A percentile compares a stretch with the other conserved stretches of the same genome.
These are phyloP conservation scores for Scheffersomyces ergatensis DNA, from an alignment of 805 yeast species.

Conservation along the genomic window DNA sequence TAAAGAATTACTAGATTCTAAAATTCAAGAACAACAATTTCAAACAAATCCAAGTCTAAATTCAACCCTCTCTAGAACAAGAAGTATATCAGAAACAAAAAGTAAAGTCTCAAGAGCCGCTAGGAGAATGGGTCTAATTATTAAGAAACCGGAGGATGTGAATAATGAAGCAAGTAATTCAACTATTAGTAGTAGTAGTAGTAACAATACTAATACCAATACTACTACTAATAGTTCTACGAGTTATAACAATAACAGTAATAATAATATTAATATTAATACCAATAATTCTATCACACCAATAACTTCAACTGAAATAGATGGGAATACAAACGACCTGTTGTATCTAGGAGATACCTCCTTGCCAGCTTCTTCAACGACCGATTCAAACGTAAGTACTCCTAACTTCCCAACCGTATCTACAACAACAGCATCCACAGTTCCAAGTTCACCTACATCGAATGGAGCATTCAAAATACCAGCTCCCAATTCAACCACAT, in stretches of 20 bases:
- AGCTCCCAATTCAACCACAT: not conserved
- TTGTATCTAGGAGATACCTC: slow-evolving; percentile 11
- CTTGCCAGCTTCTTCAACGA: slow-evolving; percentile 10
- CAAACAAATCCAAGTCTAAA: too few species aligned
- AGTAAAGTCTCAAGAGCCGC: slow-evolving; percentile 55
- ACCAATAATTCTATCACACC: not conserved
- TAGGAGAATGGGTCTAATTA: slow-evolving; percentile 73
- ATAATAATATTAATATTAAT: not conserved
- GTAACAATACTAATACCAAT: not conserved
- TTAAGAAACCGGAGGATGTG: slow-evolving; percentile 39
- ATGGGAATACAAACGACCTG: too few species aligned
- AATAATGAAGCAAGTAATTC: not conserved
- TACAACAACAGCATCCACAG: slow-evolving; percentile 12
- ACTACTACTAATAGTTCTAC: not conserved
- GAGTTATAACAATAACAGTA: not conserved
- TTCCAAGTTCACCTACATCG: slow-evolving; percentile 6
- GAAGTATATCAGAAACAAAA: slow-evolving; percentile 9
- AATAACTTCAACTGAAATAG: not conserved
- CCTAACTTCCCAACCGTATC: slow-evolving; percentile 11
- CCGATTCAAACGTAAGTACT: not conserved
- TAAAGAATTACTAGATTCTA: slow-evolving; percentile 25
- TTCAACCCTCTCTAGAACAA: slow-evolving; percentile 1
- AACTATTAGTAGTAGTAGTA: not conserved
- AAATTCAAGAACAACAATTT: slow-evolving; percentile 19
- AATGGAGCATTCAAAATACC: slow-evolving; percentile 13